Conservation (phyloP, 1,284 basidiomycete species). For the Pisolithus thermaeus region DNA sequence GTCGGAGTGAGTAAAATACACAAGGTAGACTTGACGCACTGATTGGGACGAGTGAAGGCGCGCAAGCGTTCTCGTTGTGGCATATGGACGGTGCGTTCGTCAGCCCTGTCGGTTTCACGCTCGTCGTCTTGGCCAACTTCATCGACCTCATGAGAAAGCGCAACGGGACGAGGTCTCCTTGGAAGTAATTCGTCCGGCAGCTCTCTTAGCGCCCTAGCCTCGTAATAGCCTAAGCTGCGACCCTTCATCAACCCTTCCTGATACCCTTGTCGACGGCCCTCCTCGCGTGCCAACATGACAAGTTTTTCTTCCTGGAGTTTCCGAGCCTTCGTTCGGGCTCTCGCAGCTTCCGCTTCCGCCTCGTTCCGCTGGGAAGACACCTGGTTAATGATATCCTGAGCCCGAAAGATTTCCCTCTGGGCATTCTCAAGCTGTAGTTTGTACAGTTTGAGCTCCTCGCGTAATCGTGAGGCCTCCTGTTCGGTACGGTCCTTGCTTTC, state of each 20-base stretch:
- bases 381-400: slow-evolving; percentile 40
- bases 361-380: slow-evolving; percentile 35
- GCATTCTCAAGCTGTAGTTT: slow-evolving; percentile 43
- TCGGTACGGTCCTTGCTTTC: slow-evolving; percentile 38
- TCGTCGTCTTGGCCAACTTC: slow-evolving; percentile 13
- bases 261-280: slow-evolving; percentile 38
- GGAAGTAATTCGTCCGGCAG: slow-evolving; percentile 1
- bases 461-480: slow-evolving; percentile 34
- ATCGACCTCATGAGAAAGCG: slow-evolving; percentile 12
- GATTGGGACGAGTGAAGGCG: slow-evolving; percentile 11
- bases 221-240: slow-evolving; percentile 29
- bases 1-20: slow-evolving; percentile 11
- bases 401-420: slow-evolving; percentile 41
- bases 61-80: slow-evolving; percentile 10
- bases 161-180: slow-evolving; percentile 10
- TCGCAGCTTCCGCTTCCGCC: slow-evolving; percentile 42
- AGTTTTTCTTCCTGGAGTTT: slow-evolving; percentile 38
- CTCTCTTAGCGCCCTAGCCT: slow-evolving; percentile 19
- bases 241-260: slow-evolving; percentile 36
- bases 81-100: slow-evolving; percentile 17
- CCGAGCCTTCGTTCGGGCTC: slow-evolving; percentile 37
- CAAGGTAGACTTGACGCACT: slow-evolving; percentile 19
- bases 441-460: slow-evolving; percentile 41
- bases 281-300: slow-evolving; percentile 37
- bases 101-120: slow-evolving; percentile 6